These are phyloP conservation scores for Gnomoniopsis smithogilvyi DNA, from an alignment of 2,329 filamentous ascomycete genomes.

Conservation along the genomic window DNA sequence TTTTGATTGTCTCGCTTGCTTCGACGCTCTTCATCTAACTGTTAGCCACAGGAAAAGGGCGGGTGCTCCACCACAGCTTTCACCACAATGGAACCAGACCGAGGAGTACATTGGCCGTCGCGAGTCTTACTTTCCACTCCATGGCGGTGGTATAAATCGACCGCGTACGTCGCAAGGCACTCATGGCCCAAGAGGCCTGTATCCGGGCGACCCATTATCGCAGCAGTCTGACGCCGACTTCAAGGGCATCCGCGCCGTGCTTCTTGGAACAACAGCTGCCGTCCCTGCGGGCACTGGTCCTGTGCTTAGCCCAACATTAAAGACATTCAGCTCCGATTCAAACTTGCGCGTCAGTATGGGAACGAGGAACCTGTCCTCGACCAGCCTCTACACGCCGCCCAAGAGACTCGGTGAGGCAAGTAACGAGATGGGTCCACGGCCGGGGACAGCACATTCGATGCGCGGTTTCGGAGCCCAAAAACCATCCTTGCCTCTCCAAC, in stretches of 20 bases:
- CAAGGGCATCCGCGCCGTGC: constrained; percentile 1
- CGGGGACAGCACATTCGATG: constrained; percentile 34
- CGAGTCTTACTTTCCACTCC: background rate
- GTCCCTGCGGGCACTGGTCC: constrained; percentile 2
- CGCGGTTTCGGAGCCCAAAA: constrained; percentile 31
- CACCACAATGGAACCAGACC: constrained; percentile 9
- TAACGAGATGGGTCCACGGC: constrained; percentile 24
- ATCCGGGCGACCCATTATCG: background rate
- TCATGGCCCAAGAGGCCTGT: background rate
- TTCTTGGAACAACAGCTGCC: background rate
- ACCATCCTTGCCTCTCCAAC: constrained; percentile 41
- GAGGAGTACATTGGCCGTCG: background rate
- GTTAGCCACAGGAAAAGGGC: constrained; percentile 6
- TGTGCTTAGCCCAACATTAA: constrained; percentile 19
- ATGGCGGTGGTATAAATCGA: background rate
- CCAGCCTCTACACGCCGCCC: constrained; percentile 28
- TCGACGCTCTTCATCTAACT: constrained; percentile 3
- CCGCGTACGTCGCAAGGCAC: background rate
- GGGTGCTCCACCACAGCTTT: background rate
- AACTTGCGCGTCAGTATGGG: constrained; percentile 36
- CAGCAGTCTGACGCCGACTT: background rate
- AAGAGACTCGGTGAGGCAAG: constrained; percentile 5
- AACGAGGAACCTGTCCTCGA: constrained; percentile 33
- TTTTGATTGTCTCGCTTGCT: no score
- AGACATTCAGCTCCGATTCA: constrained; percentile 35